Conservation (phyloP, 2,329 filamentous ascomycete species). For the Sporothrix euskadiensis region DNA sequence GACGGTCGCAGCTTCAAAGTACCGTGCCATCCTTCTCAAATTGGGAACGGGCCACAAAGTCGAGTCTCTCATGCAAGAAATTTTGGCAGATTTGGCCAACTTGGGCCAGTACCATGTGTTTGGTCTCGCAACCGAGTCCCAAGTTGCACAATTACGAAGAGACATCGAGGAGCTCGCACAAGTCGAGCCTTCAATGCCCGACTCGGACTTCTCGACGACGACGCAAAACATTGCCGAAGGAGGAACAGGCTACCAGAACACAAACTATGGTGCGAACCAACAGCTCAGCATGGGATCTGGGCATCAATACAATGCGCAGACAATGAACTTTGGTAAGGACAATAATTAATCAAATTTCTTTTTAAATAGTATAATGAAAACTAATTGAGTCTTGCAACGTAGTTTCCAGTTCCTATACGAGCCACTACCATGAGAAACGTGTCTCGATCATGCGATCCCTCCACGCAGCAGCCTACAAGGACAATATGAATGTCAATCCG, state of each 20-base stretch:
- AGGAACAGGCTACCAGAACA: neutral
- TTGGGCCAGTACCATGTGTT: neutral
- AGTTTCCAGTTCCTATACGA: too few relatives aligned
- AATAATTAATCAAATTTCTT: neutral
- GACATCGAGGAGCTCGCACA: neutral
- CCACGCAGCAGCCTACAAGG: neutral
- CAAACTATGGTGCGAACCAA: neutral
- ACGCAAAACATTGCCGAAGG: neutral
- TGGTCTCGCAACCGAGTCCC: neutral
- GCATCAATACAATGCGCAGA: neutral
- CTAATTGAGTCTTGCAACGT: neutral
- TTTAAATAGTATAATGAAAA: neutral
- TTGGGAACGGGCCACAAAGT: neutral
- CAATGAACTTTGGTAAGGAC: neutral
- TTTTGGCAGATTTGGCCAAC: neutral
- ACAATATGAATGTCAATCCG: neutral
- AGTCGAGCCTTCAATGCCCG: neutral
- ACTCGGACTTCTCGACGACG: neutral
- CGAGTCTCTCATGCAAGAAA: neutral
- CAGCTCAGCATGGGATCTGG: neutral
- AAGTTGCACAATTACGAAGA: neutral
- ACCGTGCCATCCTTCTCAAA: neutral
- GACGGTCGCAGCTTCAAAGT: neutral
- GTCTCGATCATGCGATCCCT: neutral
- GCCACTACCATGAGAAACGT: neutral